Percentiles rank a stretch among this genome's conserved stretches.
Evolutionary conservation across 768 basidiomycete species (phyloP).

Genomic region (Agrocybe pediades): DNA sequence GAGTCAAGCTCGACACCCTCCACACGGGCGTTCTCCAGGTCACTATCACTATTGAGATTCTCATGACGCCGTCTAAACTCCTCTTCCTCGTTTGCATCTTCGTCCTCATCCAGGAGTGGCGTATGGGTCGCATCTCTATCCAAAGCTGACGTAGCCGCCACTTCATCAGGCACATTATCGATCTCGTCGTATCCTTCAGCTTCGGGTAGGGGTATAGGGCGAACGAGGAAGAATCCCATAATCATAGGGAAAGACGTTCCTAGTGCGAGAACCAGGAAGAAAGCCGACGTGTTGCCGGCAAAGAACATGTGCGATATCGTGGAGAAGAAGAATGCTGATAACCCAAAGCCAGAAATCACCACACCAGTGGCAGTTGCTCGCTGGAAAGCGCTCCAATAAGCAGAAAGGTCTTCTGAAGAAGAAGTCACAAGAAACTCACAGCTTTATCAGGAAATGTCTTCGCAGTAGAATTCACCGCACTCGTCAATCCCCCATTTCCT

Average conservation of each 20-base stretch:
- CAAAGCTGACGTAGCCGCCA: constrained; percentile 11
- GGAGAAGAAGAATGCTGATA: constrained; percentile 91
- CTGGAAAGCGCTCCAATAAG: constrained; percentile 33
- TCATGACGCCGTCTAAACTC: constrained; percentile 14
- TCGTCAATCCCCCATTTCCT: constrained; percentile 68
- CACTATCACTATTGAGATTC: neutral
- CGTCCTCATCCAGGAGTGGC: constrained; percentile 23
- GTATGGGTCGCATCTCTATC: constrained; percentile 17
- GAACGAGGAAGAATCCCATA: constrained; percentile 72
- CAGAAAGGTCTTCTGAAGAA: constrained; percentile 1
- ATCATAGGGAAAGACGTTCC: constrained; percentile 83
- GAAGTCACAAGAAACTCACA: constrained; percentile 40
- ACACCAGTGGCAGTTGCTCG: constrained; percentile 76
- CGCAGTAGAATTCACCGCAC: constrained; percentile 80
- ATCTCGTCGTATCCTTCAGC: constrained; percentile 26
- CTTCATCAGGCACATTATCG: constrained; percentile 17
- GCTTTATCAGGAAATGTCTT: constrained; percentile 76
- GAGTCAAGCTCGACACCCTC: constrained; percentile 18
- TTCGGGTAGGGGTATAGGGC: constrained; percentile 62
- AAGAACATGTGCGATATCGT: constrained; percentile 70
- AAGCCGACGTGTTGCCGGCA: constrained; percentile 76
- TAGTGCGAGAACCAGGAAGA: constrained; percentile 72
- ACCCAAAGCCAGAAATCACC: constrained; percentile 85
- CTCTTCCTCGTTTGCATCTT: constrained; percentile 20
- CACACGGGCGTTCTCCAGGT: neutral